These are phyloP conservation scores for Colletotrichum sp. DNA, from an alignment of 2,329 filamentous ascomycete genomes.

Conservation along the genomic window DNA sequence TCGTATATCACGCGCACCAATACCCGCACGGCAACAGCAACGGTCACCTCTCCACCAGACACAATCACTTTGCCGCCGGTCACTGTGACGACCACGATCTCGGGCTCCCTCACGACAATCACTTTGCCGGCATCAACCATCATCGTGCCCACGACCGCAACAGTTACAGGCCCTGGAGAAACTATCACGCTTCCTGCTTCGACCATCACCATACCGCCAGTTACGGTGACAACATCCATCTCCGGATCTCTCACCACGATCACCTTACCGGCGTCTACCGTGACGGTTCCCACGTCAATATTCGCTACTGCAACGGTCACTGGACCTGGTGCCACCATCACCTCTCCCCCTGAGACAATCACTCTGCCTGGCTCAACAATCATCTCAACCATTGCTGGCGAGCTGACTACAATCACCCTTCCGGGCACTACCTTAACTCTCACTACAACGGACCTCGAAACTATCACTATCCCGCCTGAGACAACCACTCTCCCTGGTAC, in stretches of 20 bases:
- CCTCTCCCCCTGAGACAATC: conserved; percentile 21
- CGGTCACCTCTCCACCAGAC: neutral
- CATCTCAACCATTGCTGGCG: conserved; percentile 28
- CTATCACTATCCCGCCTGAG: conserved; percentile 22
- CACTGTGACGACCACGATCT: neutral
- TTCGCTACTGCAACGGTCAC: conserved; percentile 30
- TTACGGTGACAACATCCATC: conserved; percentile 27
- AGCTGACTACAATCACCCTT: conserved; percentile 18
- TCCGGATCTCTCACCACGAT: conserved; percentile 17
- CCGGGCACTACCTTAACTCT: conserved; percentile 15
- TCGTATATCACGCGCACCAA: neutral
- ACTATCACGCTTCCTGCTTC: neutral
- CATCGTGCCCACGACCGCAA: neutral
- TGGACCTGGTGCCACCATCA: conserved; percentile 34
- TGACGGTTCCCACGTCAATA: conserved; percentile 23
- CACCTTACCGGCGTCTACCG: neutral
- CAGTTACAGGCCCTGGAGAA: neutral
- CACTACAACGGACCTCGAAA: neutral
- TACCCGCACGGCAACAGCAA: neutral
- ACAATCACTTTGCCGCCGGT: conserved; percentile 1
- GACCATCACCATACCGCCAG: neutral
- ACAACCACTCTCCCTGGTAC: conserved; percentile 28
- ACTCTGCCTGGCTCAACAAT: conserved; percentile 28
- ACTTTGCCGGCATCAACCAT: neutral
- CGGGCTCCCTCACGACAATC: neutral